These are phyloP conservation scores for Tetracladium setigerum DNA, from an alignment of 495 filamentous ascomycete species.

Conservation along the genomic window DNA sequence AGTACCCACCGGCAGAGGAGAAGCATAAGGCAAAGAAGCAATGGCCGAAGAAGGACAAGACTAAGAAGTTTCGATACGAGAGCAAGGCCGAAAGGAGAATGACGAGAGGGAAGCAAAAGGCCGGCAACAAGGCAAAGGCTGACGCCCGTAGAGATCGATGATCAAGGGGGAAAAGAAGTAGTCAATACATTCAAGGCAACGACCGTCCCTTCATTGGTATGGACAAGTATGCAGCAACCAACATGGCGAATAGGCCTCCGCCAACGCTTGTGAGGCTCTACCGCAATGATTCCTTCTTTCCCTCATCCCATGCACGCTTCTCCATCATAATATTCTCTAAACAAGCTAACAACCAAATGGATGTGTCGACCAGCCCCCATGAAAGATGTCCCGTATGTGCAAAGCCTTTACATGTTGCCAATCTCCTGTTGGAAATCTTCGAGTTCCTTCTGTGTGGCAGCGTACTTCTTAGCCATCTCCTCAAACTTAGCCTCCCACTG, in stretches of 20 bases:
- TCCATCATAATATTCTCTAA: too few species aligned
- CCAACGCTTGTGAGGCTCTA: slow-evolving; percentile 11
- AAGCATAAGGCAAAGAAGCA: slow-evolving; percentile 38
- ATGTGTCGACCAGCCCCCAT: not conserved
- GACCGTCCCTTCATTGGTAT: slow-evolving; percentile 11
- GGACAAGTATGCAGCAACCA: slow-evolving; percentile 3
- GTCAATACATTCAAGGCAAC: slow-evolving; percentile 4
- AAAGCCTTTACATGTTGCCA: slow-evolving; percentile 67
- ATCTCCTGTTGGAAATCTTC: slow-evolving; percentile 84
- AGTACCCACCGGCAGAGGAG: slow-evolving; percentile 21
- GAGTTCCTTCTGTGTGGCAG: slow-evolving; percentile 78
- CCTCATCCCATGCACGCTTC: not conserved
- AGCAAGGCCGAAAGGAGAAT: slow-evolving; percentile 68
- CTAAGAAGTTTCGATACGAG: slow-evolving; percentile 89
- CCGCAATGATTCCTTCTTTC: not conserved
- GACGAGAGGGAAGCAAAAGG: slow-evolving; percentile 57
- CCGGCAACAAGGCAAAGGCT: slow-evolving; percentile 39
- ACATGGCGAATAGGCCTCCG: slow-evolving; percentile 1
- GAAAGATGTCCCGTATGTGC: not conserved
- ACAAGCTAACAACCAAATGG: too few species aligned
- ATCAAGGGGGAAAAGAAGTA: slow-evolving; percentile 3
- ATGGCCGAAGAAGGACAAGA: slow-evolving; percentile 64
- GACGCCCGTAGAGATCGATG: slow-evolving; percentile 23
- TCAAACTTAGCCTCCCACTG: slow-evolving; percentile 96
- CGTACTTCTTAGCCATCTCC: slow-evolving; percentile 87